Conservation (phyloP, 371 early-diverging fungal genomes). For the Caulochytrium protostelioides region DNA sequence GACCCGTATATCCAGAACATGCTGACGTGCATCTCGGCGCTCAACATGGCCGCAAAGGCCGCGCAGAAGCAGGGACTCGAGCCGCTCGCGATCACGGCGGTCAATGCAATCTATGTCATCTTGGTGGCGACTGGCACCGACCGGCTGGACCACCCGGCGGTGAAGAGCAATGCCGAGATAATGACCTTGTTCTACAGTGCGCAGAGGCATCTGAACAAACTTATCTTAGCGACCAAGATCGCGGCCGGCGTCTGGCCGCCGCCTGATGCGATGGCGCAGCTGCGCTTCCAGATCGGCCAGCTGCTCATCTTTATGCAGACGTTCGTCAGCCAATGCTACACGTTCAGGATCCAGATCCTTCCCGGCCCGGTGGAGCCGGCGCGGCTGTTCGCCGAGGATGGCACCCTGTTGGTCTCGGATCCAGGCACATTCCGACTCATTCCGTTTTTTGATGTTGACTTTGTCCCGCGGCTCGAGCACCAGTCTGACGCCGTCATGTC, state of each 20-base stretch:
- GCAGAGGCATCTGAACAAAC: slow-evolving; percentile 57
- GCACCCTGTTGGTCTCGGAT: slow-evolving; percentile 9
- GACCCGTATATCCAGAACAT: slow-evolving; percentile 39
- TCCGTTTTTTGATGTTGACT: slow-evolving; percentile 12
- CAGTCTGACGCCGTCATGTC: slow-evolving; percentile 10
- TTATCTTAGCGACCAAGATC: slow-evolving; percentile 60
- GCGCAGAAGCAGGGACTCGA: slow-evolving; percentile 17
- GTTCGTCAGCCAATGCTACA: background rate
- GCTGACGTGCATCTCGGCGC: slow-evolving; percentile 36
- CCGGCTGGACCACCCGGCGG: slow-evolving; percentile 36
- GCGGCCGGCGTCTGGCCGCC: slow-evolving; percentile 61
- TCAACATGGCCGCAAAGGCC: slow-evolving; percentile 36
- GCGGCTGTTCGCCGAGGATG: slow-evolving; percentile 16
- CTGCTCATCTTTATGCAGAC: too few relatives aligned
- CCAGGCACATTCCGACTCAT: slow-evolving; percentile 1
- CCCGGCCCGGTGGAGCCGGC: slow-evolving; percentile 3
- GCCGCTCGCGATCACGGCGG: slow-evolving; percentile 24
- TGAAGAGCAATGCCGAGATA: slow-evolving; percentile 42
- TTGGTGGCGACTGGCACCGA: slow-evolving; percentile 53
- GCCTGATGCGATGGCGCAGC: slow-evolving; percentile 41
- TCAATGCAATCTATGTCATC: slow-evolving; percentile 60
- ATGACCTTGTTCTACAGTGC: too few relatives aligned
- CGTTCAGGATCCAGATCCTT: slow-evolving; percentile 1
- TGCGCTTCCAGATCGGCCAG: slow-evolving; percentile 25
- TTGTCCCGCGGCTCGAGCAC: slow-evolving; percentile 12